phyloP scores from a whole-genome alignment of 2,329 filamentous ascomycete species.

The Coniochaeta hoffmannii region DNA sequence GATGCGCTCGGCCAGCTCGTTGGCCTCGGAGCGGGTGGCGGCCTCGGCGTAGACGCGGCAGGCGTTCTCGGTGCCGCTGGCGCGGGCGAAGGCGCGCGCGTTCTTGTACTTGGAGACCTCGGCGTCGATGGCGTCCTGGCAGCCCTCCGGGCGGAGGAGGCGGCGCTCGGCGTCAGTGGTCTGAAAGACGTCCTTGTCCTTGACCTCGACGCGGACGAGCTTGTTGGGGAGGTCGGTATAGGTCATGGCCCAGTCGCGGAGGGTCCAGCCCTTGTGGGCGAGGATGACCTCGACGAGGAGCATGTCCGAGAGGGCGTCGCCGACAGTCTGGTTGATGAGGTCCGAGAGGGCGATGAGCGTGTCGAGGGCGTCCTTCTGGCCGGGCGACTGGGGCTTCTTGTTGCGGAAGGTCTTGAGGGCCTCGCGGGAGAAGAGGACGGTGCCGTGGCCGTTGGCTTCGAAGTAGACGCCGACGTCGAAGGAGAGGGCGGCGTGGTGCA shows the following conservation, averaged over 20 bases:
- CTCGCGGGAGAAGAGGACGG: constrained; percentile 84
- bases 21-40: constrained; percentile 78
- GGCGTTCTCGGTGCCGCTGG: constrained; percentile 92
- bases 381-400: constrained; percentile 80
- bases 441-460: constrained; percentile 96
- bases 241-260: constrained; percentile 85
- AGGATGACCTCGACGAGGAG: constrained; percentile 93
- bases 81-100: constrained; percentile 83
- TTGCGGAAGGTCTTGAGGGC: constrained; percentile 72
- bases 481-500: constrained; percentile 92
- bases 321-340: constrained; percentile 96
- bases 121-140: constrained; percentile 80
- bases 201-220: constrained; percentile 86
- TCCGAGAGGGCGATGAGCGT: constrained; percentile 77
- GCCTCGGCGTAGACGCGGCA: constrained; percentile 96
- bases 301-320: constrained; percentile 92
- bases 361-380: constrained; percentile 82
- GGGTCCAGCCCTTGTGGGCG: constrained; percentile 86
- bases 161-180: constrained; percentile 89
- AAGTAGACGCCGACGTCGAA: constrained; percentile 98
- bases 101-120: constrained; percentile 86
- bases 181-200: constrained; percentile 80
- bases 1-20: constrained; percentile 82
- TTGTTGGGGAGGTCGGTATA: constrained; percentile 94
- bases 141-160: constrained; percentile 68